Conservation (phyloP, 208 protist genomes). For the Trypanosoma scelopori region DNA sequence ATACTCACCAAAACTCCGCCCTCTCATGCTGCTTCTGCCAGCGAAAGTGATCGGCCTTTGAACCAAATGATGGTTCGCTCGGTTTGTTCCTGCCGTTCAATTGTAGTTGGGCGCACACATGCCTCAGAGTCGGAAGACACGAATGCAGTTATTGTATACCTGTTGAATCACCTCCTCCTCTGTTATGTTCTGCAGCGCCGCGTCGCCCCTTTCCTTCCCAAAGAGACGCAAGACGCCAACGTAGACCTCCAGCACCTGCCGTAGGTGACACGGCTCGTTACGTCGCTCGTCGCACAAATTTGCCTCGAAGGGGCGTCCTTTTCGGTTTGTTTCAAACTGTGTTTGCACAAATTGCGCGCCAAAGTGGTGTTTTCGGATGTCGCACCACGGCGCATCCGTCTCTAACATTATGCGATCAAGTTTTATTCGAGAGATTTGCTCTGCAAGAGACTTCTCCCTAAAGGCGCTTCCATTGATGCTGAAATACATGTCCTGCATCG, state of each 20-base stretch:
- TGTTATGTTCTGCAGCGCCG: slow-evolving; percentile 19
- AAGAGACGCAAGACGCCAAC: slow-evolving; percentile 33
- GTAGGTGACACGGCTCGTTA: slow-evolving; percentile 89
- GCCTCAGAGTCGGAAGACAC: slow-evolving; percentile 39
- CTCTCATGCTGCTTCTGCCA: too few species aligned
- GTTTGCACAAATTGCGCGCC: slow-evolving; percentile 70
- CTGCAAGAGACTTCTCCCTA: slow-evolving; percentile 71
- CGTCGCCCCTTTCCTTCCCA: slow-evolving; percentile 15
- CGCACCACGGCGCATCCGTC: slow-evolving; percentile 95
- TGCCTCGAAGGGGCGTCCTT: slow-evolving; percentile 59
- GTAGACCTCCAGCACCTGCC: slow-evolving; percentile 79
- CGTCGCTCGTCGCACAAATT: slow-evolving; percentile 82
- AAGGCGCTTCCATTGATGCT: slow-evolving; percentile 94
- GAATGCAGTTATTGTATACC: slow-evolving; percentile 47
- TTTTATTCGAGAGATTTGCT: slow-evolving; percentile 68
- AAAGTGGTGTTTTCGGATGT: slow-evolving; percentile 90
- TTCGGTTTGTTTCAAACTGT: slow-evolving; percentile 52
- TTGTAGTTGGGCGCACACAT: neutral
- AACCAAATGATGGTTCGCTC: too few species aligned
- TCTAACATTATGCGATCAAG: slow-evolving; percentile 89
- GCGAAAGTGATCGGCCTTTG: too few species aligned
- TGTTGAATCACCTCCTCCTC: slow-evolving; percentile 35
- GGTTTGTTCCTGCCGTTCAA: neutral
- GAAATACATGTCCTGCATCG: slow-evolving; percentile 75
- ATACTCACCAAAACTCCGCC: too few species aligned